Percentiles rank a stretch among this genome's conserved stretches.
Conservation (phyloP, 371 early-diverging fungal species). For the Mortierella sp. region DNA sequence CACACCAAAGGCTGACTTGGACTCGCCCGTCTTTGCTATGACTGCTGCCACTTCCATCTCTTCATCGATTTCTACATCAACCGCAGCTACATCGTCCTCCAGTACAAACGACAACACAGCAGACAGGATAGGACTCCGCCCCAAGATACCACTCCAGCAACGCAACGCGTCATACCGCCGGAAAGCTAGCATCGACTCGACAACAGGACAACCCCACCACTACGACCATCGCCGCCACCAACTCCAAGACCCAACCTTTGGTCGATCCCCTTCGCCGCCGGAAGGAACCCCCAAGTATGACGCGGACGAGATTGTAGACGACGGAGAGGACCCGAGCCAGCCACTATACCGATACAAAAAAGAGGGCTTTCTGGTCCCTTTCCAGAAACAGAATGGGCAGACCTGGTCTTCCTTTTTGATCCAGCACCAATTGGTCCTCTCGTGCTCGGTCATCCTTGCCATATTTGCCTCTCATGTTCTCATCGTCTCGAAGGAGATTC, state of each 20-base stretch:
- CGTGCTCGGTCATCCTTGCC: conserved; percentile 35
- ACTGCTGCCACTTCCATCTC: background rate
- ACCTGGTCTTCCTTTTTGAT: conserved; percentile 44
- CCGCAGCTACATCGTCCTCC: background rate
- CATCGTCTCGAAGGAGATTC: conserved; percentile 20
- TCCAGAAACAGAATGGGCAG: conserved; percentile 11
- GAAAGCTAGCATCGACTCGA: conserved; percentile 37
- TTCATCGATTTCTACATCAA: background rate
- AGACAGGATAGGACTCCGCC: background rate
- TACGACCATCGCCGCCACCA: conserved; percentile 45
- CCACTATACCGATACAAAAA: conserved; percentile 10
- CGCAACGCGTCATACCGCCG: conserved; percentile 39
- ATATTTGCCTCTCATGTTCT: conserved; percentile 30
- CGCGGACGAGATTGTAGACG: background rate
- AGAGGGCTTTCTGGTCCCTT: conserved; percentile 12
- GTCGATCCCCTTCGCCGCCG: conserved; percentile 48
- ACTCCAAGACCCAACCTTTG: conserved; percentile 42
- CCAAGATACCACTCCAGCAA: conserved; percentile 19
- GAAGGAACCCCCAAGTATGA: conserved; percentile 11
- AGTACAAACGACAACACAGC: background rate
- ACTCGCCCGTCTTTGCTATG: background rate
- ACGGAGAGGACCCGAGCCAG: background rate
- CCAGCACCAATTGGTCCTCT: conserved; percentile 46
- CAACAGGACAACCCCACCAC: conserved; percentile 43
- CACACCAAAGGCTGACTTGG: background rate